These are phyloP conservation scores for Nigrograna mackinnonii DNA, from an alignment of 2,329 filamentous ascomycete species.

Conservation along the genomic window DNA sequence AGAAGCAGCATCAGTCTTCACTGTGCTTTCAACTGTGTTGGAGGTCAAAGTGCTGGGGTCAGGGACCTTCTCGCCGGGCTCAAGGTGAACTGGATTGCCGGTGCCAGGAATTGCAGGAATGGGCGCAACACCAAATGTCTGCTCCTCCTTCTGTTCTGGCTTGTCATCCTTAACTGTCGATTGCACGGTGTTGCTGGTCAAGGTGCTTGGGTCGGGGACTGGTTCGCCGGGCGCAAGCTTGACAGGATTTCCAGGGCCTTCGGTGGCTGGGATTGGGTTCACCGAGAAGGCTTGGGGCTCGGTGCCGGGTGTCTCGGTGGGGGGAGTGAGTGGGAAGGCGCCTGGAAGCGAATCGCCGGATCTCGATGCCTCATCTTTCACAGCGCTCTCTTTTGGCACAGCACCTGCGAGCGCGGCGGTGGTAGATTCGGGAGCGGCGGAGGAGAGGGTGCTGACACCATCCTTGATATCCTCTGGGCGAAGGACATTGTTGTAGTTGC, in stretches of 20 bases:
- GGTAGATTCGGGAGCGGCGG: slow-evolving; percentile 70
- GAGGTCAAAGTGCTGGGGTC: slow-evolving; percentile 64
- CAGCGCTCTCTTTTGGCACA: slow-evolving; percentile 60
- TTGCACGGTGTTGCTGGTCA: slow-evolving; percentile 73
- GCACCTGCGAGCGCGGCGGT: slow-evolving; percentile 71
- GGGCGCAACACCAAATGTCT: slow-evolving; percentile 60
- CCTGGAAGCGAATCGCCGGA: slow-evolving; percentile 57
- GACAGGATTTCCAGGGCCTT: slow-evolving; percentile 74
- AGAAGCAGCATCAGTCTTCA: slow-evolving; percentile 71
- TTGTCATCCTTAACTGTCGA: slow-evolving; percentile 50
- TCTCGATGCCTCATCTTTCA: slow-evolving; percentile 17
- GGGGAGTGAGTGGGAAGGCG: slow-evolving; percentile 76
- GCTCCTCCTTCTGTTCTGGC: slow-evolving; percentile 31
- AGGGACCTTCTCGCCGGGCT: slow-evolving; percentile 81
- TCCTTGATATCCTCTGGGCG: slow-evolving; percentile 70
- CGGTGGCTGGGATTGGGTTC: slow-evolving; percentile 62
- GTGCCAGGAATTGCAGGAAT: slow-evolving; percentile 60
- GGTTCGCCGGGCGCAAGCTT: slow-evolving; percentile 77
- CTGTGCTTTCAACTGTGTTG: slow-evolving; percentile 69
- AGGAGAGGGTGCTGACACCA: slow-evolving; percentile 62
- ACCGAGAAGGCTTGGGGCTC: slow-evolving; percentile 54
- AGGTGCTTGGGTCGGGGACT: slow-evolving; percentile 68
- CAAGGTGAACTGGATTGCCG: slow-evolving; percentile 79
- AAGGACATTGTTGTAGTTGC: slow-evolving; percentile 93
- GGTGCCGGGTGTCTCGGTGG: slow-evolving; percentile 52